Conservation (phyloP, 2,329 filamentous ascomycete species). For the Chaetomiaceae sp. region DNA sequence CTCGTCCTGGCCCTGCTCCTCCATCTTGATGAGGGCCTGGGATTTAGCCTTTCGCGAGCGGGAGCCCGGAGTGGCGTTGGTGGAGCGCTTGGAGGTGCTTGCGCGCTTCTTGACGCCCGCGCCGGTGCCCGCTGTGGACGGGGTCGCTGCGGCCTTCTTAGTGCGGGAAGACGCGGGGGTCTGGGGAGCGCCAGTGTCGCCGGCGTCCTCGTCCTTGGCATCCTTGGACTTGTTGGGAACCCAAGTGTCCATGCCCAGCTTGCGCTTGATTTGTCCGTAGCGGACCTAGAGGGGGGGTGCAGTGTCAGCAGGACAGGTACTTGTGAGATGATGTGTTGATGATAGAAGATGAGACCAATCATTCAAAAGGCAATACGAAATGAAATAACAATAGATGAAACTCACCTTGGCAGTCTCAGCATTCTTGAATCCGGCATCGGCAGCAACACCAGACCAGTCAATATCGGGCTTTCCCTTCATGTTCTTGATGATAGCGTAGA, state of each 20-base stretch:
- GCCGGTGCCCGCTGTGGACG: neutral
- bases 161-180: neutral
- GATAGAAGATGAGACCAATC: no score
- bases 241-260: constrained; percentile 35
- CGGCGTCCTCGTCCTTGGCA: neutral
- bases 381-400: neutral
- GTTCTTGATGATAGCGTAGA: constrained; percentile 40
- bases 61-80: neutral
- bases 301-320: no score
- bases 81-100: neutral
- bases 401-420: constrained; percentile 41
- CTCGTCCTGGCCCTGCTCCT: neutral
- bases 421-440: constrained; percentile 41
- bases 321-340: no score
- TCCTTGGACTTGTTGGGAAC: constrained; percentile 12
- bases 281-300: no score
- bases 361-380: no score
- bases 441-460: constrained; percentile 45
- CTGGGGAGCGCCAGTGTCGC: neutral
- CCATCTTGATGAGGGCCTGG: constrained; percentile 12
- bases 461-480: constrained; percentile 40
- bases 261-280: constrained; percentile 47
- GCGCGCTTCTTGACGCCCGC: constrained; percentile 19
- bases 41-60: constrained; percentile 19
- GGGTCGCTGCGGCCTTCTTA: constrained; percentile 1